Base-by-base conservation (phyloP, 2,329 filamentous ascomycete species). In the Plectosphaerella plurivora region DNA sequence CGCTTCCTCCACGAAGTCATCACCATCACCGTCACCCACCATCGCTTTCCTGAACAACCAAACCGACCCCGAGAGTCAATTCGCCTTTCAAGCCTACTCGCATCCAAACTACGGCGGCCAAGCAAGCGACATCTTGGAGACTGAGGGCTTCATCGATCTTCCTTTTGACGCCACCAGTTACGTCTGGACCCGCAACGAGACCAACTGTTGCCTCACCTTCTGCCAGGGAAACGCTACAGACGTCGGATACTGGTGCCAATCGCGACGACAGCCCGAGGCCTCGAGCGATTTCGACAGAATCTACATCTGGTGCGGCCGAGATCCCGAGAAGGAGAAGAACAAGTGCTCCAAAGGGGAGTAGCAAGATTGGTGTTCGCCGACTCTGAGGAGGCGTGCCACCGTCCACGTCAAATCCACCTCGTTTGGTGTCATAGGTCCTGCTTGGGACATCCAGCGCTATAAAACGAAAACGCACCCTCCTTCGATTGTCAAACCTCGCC, bases 81-180 rank as follows among this genome's bases (percentile, higher is more conserved):
- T 65, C 20, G 60, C 59, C 5, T 70, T 71, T 60, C 68, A 70
- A 49, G 67, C 53, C 8, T 70, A 63, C 46, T 59, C 61, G 1
- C 53, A 55, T 7, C 2, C 44, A 3, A 56, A 63, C 41, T 68
- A 60, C 53, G 25, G 14, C 2, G 66, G 66, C 15, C 50, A 57
- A 0, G 48, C 45, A 22, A 65, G 66, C 5, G n/a, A 51, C 0
- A 45, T 69, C 28, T 50, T 60, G 39, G 25, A 20, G 11, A 49
- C 61, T 5, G 61, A 65, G 45, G 64, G 61, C 16, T 60, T 55
- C 47, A 53, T 52, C n/a, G 55, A 63, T 44, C 54, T 61, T 16
- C 45, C 47, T n/a, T 59, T 61, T 41, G 45, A 53, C 22, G 49
- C 55, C 25, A 39, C 25, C 35, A 62, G 60, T 53, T 62, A 61